Evolutionary conservation across 208 protist species (phyloP).

Genomic region (Trypanosoma brucei): DNA sequence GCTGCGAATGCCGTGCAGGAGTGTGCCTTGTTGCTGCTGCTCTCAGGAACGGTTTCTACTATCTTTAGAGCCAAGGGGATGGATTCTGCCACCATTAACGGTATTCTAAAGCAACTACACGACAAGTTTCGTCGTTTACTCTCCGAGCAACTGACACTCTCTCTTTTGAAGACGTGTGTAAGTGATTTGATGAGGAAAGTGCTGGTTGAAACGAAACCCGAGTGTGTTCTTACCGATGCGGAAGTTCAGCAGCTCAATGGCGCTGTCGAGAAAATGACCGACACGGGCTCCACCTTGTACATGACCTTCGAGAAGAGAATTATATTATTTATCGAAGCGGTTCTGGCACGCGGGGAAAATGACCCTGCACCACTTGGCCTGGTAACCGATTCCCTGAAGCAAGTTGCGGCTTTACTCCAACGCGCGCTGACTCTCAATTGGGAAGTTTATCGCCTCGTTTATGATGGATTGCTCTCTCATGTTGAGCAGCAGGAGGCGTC

Average conservation of each 20-base stretch:
- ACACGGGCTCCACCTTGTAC: constrained; percentile 68
- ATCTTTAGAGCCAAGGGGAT: constrained; percentile 47
- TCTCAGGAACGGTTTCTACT: constrained; percentile 66
- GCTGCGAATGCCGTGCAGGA: constrained; percentile 82
- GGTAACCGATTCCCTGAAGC: constrained; percentile 43
- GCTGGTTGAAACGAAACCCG: constrained; percentile 20
- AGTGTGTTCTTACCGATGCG: constrained; percentile 28
- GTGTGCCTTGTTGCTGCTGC: constrained; percentile 53
- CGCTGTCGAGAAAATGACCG: constrained; percentile 79
- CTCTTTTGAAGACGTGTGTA: constrained; percentile 54
- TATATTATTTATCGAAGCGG: constrained; percentile 27
- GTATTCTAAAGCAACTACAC: constrained; percentile 48
- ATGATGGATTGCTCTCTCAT: constrained; percentile 36
- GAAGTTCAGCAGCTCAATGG: constrained; percentile 40
- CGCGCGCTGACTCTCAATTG: constrained; percentile 59
- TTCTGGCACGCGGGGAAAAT: constrained; percentile 27
- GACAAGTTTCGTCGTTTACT: constrained; percentile 46
- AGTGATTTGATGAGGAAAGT: constrained; percentile 35
- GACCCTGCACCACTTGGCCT: constrained; percentile 51
- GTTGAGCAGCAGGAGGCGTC: constrained; percentile 4
- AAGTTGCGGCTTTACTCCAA: constrained; percentile 32
- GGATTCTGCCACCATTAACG: constrained; percentile 29
- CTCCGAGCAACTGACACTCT: constrained; percentile 46
- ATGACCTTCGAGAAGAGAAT: constrained; percentile 66
- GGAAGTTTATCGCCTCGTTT: constrained; percentile 68